These are phyloP conservation scores for Boletus reticulatus DNA, from an alignment of 768 basidiomycete species.

Conservation along the genomic window DNA sequence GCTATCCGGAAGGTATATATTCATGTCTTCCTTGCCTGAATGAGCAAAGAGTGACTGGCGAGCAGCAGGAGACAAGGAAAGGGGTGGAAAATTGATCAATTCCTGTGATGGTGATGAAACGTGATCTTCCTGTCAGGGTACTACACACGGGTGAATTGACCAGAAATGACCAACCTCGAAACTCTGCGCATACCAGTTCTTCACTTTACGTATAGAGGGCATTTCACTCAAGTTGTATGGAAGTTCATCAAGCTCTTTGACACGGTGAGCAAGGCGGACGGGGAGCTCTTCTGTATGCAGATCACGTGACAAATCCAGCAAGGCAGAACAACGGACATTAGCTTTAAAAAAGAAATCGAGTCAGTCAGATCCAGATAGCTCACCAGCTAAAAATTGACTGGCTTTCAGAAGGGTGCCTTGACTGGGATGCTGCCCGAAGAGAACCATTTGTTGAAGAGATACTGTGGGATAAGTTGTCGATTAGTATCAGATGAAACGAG, in stretches of 20 bases:
- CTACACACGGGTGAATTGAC: background rate
- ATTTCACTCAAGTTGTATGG: constrained; percentile 16
- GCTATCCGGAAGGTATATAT: constrained; percentile 15
- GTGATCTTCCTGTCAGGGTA: background rate
- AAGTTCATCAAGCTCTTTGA: constrained; percentile 18
- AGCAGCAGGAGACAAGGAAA: constrained; percentile 13
- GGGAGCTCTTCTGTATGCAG: constrained; percentile 11
- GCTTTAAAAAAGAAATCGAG: background rate
- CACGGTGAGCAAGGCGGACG: constrained; percentile 15
- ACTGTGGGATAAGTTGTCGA: background rate
- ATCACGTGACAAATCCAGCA: too few relatives aligned
- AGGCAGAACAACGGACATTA: too few relatives aligned
- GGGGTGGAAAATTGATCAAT: constrained; percentile 8
- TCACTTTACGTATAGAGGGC: constrained; percentile 18
- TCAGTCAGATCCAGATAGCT: background rate
- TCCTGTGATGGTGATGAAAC: constrained; percentile 6
- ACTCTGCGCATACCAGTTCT: constrained; percentile 20
- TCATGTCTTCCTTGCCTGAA: constrained; percentile 11
- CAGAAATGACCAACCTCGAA: constrained; percentile 10
- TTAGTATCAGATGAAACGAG: constrained; percentile 7
- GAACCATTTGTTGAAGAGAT: constrained; percentile 17
- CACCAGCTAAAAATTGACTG: constrained; percentile 15
- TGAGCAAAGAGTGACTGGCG: constrained; percentile 12
- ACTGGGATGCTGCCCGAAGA: constrained; percentile 18
- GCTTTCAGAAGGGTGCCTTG: constrained; percentile 18